Evolutionary conservation across 2,329 filamentous ascomycete genomes (phyloP), one percentile per base, ranked within the genome.

Genomic region (Diplocarpon mali): DNA sequence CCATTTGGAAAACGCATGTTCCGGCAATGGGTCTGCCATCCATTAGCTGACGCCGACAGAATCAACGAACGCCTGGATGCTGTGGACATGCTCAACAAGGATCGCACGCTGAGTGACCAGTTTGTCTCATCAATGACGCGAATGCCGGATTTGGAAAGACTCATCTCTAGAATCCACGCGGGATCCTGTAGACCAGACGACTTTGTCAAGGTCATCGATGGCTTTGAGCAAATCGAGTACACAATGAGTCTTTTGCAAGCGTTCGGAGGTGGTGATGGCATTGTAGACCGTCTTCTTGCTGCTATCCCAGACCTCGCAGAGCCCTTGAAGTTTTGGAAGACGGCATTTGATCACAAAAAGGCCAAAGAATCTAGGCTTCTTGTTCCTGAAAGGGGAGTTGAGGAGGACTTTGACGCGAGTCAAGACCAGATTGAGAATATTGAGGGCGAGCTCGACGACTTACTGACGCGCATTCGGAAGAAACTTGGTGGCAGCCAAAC

Each of bases 151-250:
- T 72, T 98, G 10, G 92, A 98, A 64, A 76, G 92, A 32, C 74
- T 96, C 37, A 93, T 96, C 43, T 98, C 92, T 20, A 83, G 92
- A 8, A 83, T 98, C 10, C 92, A 98, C 58, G 92, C 92, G 1
- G 85, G 86, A 0, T 79, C 79, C n/a, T 95, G 89, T 67, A 86
- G 80, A 59, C 77, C 88, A 0, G 85, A 92, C 45, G 92, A 98
- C 61, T 98, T 98, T 62, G 79, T 96, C 37, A 84, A 81, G 38
- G 90, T 96, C 0, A 71, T 98, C 0, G 89, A 96, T 63, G 92
- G 92, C 0, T 98, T 95, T 56, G 92, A 96, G 67, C 90, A 95
- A 64, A 96, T 98, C 37, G 88, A 95, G 51, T 92, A 95, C 62
- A 94, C 89, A 1, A 86, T 95, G 73, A 76, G 78, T 41, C 72